A percentile compares a stretch with the other conserved stretches of the same genome.
phyloP scores from a whole-genome alignment of 164 flowering plant genomes.

The Saururus chinensis region DNA sequence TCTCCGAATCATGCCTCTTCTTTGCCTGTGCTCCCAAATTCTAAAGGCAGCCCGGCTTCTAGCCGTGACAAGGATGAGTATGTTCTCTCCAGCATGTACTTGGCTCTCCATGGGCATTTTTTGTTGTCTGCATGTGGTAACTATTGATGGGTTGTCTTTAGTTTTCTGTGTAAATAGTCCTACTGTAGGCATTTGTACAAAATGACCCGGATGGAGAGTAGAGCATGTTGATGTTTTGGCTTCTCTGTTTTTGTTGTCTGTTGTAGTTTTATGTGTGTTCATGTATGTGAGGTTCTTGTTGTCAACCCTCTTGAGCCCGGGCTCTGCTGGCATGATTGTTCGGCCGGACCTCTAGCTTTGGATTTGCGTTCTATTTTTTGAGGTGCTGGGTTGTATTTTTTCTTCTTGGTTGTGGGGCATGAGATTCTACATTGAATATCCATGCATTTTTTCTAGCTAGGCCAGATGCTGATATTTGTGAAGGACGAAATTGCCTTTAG shows the following conservation, averaged over 20 bases:
- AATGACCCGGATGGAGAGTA: neutral
- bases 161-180: neutral
- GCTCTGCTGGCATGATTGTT: neutral
- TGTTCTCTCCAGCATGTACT: neutral
- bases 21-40: neutral
- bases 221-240: neutral
- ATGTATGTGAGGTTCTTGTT: too few species aligned
- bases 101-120: neutral
- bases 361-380: neutral
- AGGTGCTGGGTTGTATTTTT: neutral
- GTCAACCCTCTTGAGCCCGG: neutral
- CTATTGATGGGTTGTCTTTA: too few species aligned
- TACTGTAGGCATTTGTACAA: neutral
- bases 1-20: neutral
- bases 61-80: conserved; percentile 6
- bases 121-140: neutral
- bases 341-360: too few species aligned
- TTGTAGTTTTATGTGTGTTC: neutral
- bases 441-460: neutral
- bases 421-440: neutral
- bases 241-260: neutral
- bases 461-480: too few species aligned
- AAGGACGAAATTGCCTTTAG: too few species aligned
- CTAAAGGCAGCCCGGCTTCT: conserved; percentile 6
- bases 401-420: neutral